phyloP scores from a whole-genome alignment of 495 filamentous ascomycete species.

The Letharia lupina region DNA sequence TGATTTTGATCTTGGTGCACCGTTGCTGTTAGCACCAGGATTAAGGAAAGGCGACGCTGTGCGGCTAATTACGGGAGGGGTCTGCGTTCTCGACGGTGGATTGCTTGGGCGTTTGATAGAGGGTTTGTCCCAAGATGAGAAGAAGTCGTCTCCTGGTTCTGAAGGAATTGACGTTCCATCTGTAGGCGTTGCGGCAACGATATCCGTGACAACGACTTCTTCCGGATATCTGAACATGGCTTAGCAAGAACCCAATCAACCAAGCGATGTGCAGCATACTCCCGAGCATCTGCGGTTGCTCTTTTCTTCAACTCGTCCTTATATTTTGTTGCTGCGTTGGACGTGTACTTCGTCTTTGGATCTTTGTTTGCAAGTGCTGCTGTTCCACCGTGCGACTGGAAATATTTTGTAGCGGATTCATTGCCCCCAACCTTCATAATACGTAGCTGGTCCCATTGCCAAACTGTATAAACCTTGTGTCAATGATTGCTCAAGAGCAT shows the following conservation, averaged over 20 bases:
- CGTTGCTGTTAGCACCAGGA: constrained; percentile 59
- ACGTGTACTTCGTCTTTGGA: constrained; percentile 91
- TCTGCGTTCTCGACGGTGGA: constrained; percentile 82
- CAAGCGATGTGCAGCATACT: constrained; percentile 44
- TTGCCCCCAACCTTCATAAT: constrained; percentile 99
- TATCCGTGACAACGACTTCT: constrained; percentile 78
- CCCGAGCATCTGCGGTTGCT: constrained; percentile 67
- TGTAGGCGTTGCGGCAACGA: constrained; percentile 47
- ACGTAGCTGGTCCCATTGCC: constrained; percentile 98
- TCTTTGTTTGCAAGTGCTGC: constrained; percentile 94
- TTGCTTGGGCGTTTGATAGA: constrained; percentile 94
- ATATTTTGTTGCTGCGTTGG: constrained; percentile 81
- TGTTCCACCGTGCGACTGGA: constrained; percentile 88
- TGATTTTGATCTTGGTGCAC: constrained; percentile 64
- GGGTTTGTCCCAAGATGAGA: constrained; percentile 97
- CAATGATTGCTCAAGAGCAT: background rate
- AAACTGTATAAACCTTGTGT: constrained; percentile 51
- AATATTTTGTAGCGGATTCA: constrained; percentile 95
- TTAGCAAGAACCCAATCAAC: constrained; percentile 20
- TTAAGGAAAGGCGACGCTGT: constrained; percentile 85
- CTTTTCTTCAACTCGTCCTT: constrained; percentile 88
- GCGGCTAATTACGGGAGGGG: constrained; percentile 74
- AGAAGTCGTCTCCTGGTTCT: constrained; percentile 78
- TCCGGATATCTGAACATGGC: constrained; percentile 57
- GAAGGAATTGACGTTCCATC: constrained; percentile 63